A percentile compares a stretch with the other conserved stretches of the same genome.
Evolutionary conservation across 192 early-diverging fungal species (phyloP).

Genomic region (Coemansia sp.): DNA sequence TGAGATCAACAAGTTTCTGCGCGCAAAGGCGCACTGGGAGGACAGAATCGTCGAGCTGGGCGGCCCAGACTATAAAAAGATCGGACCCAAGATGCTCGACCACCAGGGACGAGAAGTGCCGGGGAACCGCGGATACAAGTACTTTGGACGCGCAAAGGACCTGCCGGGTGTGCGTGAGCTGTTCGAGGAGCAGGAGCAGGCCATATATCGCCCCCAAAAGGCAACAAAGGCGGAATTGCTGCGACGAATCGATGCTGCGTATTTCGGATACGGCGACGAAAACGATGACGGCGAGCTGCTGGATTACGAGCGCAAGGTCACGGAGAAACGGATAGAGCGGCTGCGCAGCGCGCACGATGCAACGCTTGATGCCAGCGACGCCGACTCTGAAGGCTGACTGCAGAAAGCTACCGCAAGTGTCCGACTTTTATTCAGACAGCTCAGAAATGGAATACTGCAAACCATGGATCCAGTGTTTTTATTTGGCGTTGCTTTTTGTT

Average conservation of each 20-base stretch:
- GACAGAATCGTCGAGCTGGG: conserved; percentile 86
- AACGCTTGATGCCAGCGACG: conserved; percentile 15
- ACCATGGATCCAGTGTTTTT: not conserved
- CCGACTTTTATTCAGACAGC: not conserved
- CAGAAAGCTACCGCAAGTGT: not conserved
- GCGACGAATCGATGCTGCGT: conserved; percentile 83
- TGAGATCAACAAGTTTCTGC: conserved; percentile 90
- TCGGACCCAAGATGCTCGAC: conserved; percentile 76
- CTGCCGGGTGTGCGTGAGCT: conserved; percentile 92
- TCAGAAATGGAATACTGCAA: not conserved
- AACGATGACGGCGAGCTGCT: conserved; percentile 79
- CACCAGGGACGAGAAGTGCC: conserved; percentile 86
- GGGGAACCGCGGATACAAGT: conserved; percentile 91
- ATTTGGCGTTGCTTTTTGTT: not conserved
- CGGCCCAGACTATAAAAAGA: conserved; percentile 87
- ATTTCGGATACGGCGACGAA: conserved; percentile 94
- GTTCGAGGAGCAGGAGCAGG: conserved; percentile 72
- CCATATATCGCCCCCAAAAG: conserved; percentile 37
- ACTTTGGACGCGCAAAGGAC: conserved; percentile 95
- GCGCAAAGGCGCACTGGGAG: conserved; percentile 93
- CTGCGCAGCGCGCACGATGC: conserved; percentile 35
- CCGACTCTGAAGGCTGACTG: conserved; percentile 3
- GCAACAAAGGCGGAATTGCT: conserved; percentile 70
- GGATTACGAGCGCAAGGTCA: conserved; percentile 70
- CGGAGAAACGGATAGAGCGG: conserved; percentile 43